Percentiles rank a stretch among this genome's conserved stretches.
Conservation (phyloP, 352 stramenopile genomes). For the Phytophthora aleatoria region DNA sequence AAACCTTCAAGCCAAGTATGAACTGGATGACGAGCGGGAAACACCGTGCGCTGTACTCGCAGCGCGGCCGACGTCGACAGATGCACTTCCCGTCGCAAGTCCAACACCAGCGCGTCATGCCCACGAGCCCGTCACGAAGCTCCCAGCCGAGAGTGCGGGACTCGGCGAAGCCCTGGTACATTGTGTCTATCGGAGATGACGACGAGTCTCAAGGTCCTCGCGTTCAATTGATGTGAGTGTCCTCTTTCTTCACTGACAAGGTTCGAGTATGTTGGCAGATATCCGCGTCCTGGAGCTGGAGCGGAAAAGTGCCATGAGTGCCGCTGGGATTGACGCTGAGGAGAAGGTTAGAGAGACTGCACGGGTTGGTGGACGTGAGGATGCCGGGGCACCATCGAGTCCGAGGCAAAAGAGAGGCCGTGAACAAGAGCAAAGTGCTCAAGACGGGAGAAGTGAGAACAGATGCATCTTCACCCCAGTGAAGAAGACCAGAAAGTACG, state of each 20-base stretch:
- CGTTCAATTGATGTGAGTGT: neutral
- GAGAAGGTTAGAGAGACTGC: neutral
- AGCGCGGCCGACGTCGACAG: slow-evolving; percentile 47
- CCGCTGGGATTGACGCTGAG: neutral
- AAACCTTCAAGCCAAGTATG: slow-evolving; percentile 30
- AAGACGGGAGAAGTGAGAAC: slow-evolving; percentile 12
- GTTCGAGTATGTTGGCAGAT: slow-evolving; percentile 33
- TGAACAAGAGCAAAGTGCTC: slow-evolving; percentile 3
- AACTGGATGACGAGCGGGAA: slow-evolving; percentile 77
- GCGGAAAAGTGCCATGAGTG: slow-evolving; percentile 25
- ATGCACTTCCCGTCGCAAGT: slow-evolving; percentile 61
- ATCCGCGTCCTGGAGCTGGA: slow-evolving; percentile 59
- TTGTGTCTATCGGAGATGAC: slow-evolving; percentile 44
- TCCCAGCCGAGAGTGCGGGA: slow-evolving; percentile 19
- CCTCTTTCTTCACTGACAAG: slow-evolving; percentile 1
- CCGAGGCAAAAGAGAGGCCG: slow-evolving; percentile 7
- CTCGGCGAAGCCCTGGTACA: slow-evolving; percentile 58
- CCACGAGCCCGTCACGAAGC: slow-evolving; percentile 15
- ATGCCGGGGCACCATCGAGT: slow-evolving; percentile 1
- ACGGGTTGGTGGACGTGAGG: neutral
- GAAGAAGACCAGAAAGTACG: slow-evolving; percentile 46
- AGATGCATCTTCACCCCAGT: slow-evolving; percentile 65
- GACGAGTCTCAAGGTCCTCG: slow-evolving; percentile 57
- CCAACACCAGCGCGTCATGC: slow-evolving; percentile 35
- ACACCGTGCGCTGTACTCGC: slow-evolving; percentile 58